These are phyloP conservation scores for Passiflora organensis DNA, from an alignment of 345 rosid species.

Conservation along the genomic window DNA sequence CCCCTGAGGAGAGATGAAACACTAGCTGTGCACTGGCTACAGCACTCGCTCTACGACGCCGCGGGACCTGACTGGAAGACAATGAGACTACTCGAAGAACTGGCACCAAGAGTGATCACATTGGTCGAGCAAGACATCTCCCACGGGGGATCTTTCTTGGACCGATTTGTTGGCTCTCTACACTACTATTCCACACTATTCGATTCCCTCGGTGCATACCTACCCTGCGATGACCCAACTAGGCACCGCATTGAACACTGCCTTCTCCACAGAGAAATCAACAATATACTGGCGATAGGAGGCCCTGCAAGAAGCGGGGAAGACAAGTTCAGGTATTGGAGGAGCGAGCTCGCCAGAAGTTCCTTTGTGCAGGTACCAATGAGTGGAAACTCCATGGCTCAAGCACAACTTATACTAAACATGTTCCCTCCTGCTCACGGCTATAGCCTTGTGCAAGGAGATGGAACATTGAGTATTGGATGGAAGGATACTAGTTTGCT, in stretches of 20 bases:
- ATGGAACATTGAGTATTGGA: slow-evolving; percentile 58
- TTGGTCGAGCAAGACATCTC: slow-evolving; percentile 58
- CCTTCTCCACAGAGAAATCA: slow-evolving; percentile 47
- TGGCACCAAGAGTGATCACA: slow-evolving; percentile 45
- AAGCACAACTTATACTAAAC: slow-evolving; percentile 61
- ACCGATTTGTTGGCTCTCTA: slow-evolving; percentile 60
- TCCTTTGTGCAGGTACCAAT: slow-evolving; percentile 43
- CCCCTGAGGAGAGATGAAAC: slow-evolving; percentile 40
- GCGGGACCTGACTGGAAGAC: slow-evolving; percentile 57
- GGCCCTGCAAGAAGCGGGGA: slow-evolving; percentile 68
- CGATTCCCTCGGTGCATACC: slow-evolving; percentile 52
- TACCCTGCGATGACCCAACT: slow-evolving; percentile 32
- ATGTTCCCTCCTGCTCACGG: slow-evolving; percentile 62
- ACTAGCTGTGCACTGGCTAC: slow-evolving; percentile 63
- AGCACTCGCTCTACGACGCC: slow-evolving; percentile 57
- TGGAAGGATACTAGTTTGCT: slow-evolving; percentile 63
- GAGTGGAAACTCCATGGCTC: slow-evolving; percentile 64
- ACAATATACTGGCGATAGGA: slow-evolving; percentile 59
- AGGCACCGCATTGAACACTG: slow-evolving; percentile 48
- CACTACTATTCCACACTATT: slow-evolving; percentile 59
- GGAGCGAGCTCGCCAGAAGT: slow-evolving; percentile 34
- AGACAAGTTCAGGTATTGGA: slow-evolving; percentile 55
- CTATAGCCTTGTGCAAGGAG: slow-evolving; percentile 52
- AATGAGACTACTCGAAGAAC: slow-evolving; percentile 39
- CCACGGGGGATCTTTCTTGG: slow-evolving; percentile 50